These are phyloP conservation scores for Salinomyces thailandicus DNA, from an alignment of 2,329 filamentous ascomycete genomes.

Conservation along the genomic window DNA sequence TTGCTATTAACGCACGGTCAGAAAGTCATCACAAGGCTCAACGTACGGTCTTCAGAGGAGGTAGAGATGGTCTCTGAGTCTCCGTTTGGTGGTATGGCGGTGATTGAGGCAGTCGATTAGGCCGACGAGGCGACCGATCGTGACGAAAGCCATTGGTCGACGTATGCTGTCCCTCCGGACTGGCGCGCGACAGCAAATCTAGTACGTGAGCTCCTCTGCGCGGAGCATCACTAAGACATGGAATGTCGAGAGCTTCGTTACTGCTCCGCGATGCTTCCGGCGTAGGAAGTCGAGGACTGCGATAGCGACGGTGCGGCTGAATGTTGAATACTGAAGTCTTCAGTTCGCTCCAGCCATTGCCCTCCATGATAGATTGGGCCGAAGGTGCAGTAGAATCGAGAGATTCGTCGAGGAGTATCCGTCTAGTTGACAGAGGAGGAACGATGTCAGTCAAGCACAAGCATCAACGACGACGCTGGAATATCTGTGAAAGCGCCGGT, in stretches of 20 bases:
- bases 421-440: too few relatives aligned
- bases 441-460: too few relatives aligned
- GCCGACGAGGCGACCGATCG: constrained; percentile 8
- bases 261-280: constrained; percentile 22
- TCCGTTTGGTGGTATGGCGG: constrained; percentile 21
- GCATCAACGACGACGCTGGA: too few relatives aligned
- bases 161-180: constrained; percentile 1
- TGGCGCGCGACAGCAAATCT: constrained; percentile 1
- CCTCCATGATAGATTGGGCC: too few relatives aligned
- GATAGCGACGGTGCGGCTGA: too few relatives aligned
- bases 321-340: too few relatives aligned
- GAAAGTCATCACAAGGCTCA: not conserved
- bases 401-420: too few relatives aligned
- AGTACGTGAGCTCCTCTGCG: constrained; percentile 5
- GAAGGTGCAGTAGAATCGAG: too few relatives aligned
- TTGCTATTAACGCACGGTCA: constrained; percentile 3
- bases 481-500: not conserved
- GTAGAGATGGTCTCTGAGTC: constrained; percentile 22
- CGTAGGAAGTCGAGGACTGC: constrained; percentile 19
- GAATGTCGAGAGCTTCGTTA: constrained; percentile 16
- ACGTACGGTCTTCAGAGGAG: constrained; percentile 24
- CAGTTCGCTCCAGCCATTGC: too few relatives aligned
- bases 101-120: constrained; percentile 15
- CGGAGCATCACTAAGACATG: constrained; percentile 2
- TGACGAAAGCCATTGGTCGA: too few relatives aligned